Base-by-base conservation (phyloP, 1,284 basidiomycete species). In the Tylopilus sp. region DNA sequence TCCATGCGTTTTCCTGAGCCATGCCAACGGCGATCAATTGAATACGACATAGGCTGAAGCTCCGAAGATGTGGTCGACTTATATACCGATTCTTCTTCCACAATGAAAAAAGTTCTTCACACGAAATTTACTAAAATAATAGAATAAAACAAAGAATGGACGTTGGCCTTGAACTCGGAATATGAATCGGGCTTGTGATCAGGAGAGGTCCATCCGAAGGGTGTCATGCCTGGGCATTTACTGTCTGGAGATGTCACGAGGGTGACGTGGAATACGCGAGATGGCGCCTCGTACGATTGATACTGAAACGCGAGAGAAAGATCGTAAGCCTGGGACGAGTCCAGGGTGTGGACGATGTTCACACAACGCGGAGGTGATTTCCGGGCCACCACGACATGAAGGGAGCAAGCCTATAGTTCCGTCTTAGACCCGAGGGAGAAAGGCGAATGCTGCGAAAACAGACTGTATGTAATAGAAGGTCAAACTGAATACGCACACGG, bases 11-110 rank as follows among this genome's bases (percentile, higher is more conserved):
- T 63, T 65, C 55, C 58, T 57, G 52, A 54, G 55, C 57, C 43
- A 54, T 59, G 58, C 60, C 53, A 55, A 66, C 64, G 64, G 64
- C 60, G 64, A 65, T 65, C 67, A 69, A 67, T 51, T 51, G 52
- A 61, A 60, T 65, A 65, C 65, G 64, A 66, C 62, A 61, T 65
- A 43, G 38, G 45, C 45, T 45, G 52, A 55, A 57, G 60, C 61
- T 65, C 64, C 63, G 51, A 48, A 61, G 54, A 65, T 57, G 52
- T 38, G 52, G 45, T 52, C 38, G 31, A 45, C 21, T 34, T 49
- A 51, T 56, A 56, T 56, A 33, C 38, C 42, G 36, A 38, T 29
- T 41, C 36, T 43, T 48, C 43, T 3, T 43, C 43, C 38, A 42
- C 41, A 48, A 21, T 48, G 42, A 51, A 54, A 53, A 56, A 46